phyloP scores from a whole-genome alignment of 768 basidiomycete genomes.

The Cystofilobasidium macerans region DNA sequence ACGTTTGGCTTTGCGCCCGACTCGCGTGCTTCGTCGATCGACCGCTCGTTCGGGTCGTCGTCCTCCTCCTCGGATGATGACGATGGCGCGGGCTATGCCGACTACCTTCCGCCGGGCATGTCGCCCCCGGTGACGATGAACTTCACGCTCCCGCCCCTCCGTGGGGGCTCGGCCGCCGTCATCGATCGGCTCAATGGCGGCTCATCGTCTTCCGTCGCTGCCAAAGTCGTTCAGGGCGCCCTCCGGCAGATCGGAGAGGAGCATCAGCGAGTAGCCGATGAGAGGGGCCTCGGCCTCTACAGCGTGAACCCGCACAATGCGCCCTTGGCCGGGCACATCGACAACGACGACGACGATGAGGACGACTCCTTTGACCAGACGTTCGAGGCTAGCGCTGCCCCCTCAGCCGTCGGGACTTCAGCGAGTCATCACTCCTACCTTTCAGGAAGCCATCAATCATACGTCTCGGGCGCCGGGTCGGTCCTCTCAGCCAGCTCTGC shows the following conservation, averaged over 20 bases:
- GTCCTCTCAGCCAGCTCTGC: not conserved
- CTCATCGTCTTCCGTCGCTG: too few species aligned
- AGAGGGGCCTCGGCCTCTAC: too few species aligned
- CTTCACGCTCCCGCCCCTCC: conserved; percentile 42
- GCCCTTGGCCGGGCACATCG: conserved; percentile 4
- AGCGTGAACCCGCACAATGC: conserved; percentile 50
- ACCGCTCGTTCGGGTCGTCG: too few species aligned
- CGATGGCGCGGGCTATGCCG: conserved; percentile 13
- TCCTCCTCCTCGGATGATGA: conserved; percentile 38
- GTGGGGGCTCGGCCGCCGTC: too few species aligned
- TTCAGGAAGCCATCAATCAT: too few species aligned
- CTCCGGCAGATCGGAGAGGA: not conserved
- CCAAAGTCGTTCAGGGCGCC: conserved; percentile 43
- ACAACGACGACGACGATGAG: conserved; percentile 17
- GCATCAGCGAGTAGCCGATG: conserved; percentile 39
- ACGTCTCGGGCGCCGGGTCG: too few species aligned
- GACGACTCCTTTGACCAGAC: conserved; percentile 20
- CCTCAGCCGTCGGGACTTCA: not conserved
- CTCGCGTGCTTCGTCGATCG: conserved; percentile 30
- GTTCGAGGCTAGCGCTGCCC: not conserved
- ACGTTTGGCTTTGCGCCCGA: not conserved
- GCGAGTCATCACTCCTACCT: conserved; percentile 1
- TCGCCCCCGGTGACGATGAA: conserved; percentile 50
- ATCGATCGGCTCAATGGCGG: too few species aligned
- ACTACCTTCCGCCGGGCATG: conserved; percentile 39